Percentiles rank a stretch among this genome's conserved stretches.
phyloP scores from a whole-genome alignment of 2,329 filamentous ascomycete genomes.

The Hymenoscyphus scutula region DNA sequence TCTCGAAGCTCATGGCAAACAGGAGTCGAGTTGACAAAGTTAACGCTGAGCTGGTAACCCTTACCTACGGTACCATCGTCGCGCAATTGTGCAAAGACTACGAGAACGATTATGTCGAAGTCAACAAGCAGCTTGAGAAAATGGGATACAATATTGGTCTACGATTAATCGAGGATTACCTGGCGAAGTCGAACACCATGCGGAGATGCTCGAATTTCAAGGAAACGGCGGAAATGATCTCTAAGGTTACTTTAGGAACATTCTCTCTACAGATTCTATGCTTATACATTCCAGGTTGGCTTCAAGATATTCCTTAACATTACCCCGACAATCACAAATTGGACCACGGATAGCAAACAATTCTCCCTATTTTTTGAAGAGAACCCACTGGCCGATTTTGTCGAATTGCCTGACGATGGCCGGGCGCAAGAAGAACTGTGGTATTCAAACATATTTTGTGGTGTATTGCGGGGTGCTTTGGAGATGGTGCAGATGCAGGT shows the following conservation, averaged over 20 bases:
- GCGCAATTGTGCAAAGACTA: constrained; percentile 96
- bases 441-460: constrained; percentile 97
- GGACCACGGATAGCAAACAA: constrained; percentile 93
- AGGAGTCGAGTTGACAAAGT: constrained; percentile 97
- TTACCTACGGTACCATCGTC: constrained; percentile 97
- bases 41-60: constrained; percentile 93
- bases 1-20: constrained; percentile 34
- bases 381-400: constrained; percentile 95
- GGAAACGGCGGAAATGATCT: constrained; percentile 95
- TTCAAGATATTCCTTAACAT: constrained; percentile 99
- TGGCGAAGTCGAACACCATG: constrained; percentile 89
- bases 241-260: constrained; percentile 59
- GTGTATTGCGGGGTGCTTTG: constrained; percentile 82
- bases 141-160: constrained; percentile 99
- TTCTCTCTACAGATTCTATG: no score
- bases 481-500: constrained; percentile 99
- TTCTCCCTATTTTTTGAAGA: constrained; percentile 97
- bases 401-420: constrained; percentile 94
- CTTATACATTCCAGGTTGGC: constrained; percentile 62
- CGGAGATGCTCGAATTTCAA: constrained; percentile 88
- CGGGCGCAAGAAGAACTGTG: constrained; percentile 94
- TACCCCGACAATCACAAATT: constrained; percentile 88
- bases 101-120: constrained; percentile 87
- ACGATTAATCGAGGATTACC: constrained; percentile 93
- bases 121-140: constrained; percentile 96